These are phyloP conservation scores for Cyclostephanos tholiformis DNA, from an alignment of 108 stramenopile species.

Conservation along the genomic window DNA sequence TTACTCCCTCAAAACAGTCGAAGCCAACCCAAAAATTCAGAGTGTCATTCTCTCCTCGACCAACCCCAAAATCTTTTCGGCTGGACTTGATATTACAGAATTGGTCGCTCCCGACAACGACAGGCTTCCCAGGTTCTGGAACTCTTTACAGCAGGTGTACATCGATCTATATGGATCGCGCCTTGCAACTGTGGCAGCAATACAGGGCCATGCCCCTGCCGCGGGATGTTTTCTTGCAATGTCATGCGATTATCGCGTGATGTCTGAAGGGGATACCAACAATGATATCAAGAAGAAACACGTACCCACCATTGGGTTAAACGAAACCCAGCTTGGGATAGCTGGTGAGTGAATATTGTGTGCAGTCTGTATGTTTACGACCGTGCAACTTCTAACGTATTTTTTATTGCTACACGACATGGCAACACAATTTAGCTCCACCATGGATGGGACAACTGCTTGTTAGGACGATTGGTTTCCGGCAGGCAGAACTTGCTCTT, in stretches of 20 bases:
- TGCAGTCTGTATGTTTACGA: neutral
- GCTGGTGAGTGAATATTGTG: conserved; percentile 49
- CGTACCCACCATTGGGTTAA: conserved; percentile 70
- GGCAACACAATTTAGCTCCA: neutral
- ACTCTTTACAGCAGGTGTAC: conserved; percentile 77
- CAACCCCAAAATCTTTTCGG: conserved; percentile 73
- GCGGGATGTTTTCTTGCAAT: conserved; percentile 89
- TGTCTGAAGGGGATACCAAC: conserved; percentile 43
- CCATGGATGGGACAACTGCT: conserved; percentile 39
- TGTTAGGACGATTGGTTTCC: conserved; percentile 75
- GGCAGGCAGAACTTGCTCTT: conserved; percentile 75
- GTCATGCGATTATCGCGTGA: conserved; percentile 85
- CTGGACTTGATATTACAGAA: conserved; percentile 83
- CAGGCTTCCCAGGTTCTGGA: conserved; percentile 75
- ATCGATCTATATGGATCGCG: conserved; percentile 82
- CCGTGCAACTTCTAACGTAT: neutral
- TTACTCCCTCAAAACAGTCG: conserved; percentile 59
- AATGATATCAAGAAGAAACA: conserved; percentile 13
- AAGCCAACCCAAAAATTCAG: conserved; percentile 54
- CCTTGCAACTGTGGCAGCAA: conserved; percentile 67
- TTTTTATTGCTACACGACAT: neutral
- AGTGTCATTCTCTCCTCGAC: conserved; percentile 67
- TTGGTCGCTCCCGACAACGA: conserved; percentile 62
- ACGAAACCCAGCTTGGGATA: conserved; percentile 85
- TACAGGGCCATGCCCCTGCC: conserved; percentile 84